phyloP scores from a whole-genome alignment of 495 filamentous ascomycete genomes.

The Glutinoglossum americanum region DNA sequence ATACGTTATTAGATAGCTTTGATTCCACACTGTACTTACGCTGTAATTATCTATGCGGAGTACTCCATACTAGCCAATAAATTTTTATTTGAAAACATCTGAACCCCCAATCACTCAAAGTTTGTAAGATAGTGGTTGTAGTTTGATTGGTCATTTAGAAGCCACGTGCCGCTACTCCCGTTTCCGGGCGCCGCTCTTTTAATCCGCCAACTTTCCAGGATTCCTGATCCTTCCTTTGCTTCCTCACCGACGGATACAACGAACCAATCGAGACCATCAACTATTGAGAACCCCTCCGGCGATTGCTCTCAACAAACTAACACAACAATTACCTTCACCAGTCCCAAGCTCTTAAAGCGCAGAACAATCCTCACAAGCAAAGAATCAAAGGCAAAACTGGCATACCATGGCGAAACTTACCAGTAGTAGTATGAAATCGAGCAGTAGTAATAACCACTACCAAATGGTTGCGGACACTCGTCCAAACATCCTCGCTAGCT shows the following conservation, averaged over 20 bases:
- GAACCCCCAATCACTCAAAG: not conserved
- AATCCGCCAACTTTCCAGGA: not conserved
- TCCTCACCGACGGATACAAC: not conserved
- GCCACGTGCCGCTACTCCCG: not conserved
- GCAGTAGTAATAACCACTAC: constrained; percentile 44
- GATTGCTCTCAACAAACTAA: not conserved
- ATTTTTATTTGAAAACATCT: not conserved
- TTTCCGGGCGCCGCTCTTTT: not conserved
- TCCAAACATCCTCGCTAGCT: constrained; percentile 60
- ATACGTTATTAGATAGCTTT: not conserved
- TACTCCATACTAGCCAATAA: not conserved
- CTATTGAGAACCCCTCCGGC: not conserved
- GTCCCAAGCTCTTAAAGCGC: not conserved
- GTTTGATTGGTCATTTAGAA: not conserved
- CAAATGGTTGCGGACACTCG: constrained; percentile 33
- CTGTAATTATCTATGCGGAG: not conserved
- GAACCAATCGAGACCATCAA: not conserved
- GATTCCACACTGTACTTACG: not conserved
- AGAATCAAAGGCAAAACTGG: not conserved
- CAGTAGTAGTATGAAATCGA: constrained; percentile 41
- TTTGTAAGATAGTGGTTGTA: not conserved
- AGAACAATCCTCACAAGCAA: not conserved
- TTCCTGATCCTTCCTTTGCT: not conserved
- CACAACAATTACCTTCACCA: not conserved
- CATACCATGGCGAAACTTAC: constrained; percentile 15